A percentile compares a stretch with the other conserved stretches of the same genome.
These are phyloP conservation scores for Globisporangium paddicum DNA, from an alignment of 352 stramenopile species.

Conservation along the genomic window DNA sequence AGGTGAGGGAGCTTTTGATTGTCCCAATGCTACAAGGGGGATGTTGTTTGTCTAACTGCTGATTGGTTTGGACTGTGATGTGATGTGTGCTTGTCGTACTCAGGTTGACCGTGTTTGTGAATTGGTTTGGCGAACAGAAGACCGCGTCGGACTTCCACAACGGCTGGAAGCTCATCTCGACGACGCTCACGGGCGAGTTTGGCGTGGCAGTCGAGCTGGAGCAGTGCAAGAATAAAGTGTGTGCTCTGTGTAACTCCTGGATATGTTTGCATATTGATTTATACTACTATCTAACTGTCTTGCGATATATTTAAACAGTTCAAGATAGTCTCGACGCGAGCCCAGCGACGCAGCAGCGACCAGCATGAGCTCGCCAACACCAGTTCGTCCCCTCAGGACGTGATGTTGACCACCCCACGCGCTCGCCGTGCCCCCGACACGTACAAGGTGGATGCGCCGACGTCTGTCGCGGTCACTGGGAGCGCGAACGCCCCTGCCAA, in stretches of 20 bases:
- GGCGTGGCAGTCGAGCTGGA: background rate
- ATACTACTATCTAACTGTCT: too few species aligned
- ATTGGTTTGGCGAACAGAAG: background rate
- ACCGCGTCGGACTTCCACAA: background rate
- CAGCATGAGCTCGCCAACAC: background rate
- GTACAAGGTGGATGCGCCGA: background rate
- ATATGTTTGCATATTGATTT: too few species aligned
- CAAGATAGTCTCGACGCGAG: too few species aligned
- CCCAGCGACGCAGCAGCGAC: background rate
- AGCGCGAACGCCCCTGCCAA: background rate
- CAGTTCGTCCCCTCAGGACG: background rate
- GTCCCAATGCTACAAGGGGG: too few species aligned
- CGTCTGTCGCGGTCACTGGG: background rate
- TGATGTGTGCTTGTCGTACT: background rate
- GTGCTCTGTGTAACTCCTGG: background rate
- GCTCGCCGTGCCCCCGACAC: background rate
- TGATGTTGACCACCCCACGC: too few species aligned
- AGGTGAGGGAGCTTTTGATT: too few species aligned
- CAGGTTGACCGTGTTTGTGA: background rate
- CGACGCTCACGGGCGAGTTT: conserved; percentile 3
- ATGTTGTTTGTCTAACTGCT: background rate
- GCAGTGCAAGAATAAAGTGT: conserved; percentile 14
- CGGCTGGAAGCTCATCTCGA: conserved; percentile 5
- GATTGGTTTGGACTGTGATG: too few species aligned
- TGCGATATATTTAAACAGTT: too few species aligned